Evolutionary conservation across 2,329 filamentous ascomycete genomes (phyloP).

Genomic region (Fusarium sacchari): DNA sequence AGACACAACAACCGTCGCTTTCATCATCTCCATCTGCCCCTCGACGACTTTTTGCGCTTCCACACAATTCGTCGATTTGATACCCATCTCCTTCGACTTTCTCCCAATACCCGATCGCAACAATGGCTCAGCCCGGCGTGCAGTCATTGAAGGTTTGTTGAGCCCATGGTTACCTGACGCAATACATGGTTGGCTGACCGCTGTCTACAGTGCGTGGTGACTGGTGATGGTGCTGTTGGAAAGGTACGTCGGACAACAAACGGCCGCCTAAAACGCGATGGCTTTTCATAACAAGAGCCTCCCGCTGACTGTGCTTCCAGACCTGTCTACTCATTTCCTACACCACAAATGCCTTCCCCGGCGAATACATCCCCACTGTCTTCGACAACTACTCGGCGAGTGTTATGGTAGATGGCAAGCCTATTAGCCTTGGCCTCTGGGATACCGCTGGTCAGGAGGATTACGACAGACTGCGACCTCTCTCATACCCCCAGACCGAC

Average conservation of each 20-base stretch:
- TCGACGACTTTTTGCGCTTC: constrained; percentile 21
- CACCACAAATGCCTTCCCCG: constrained; percentile 99
- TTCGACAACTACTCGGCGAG: constrained; percentile 99
- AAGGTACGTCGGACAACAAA: constrained; percentile 69
- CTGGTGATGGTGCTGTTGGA: constrained; percentile 98
- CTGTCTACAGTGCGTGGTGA: constrained; percentile 88
- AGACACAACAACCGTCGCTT: constrained; percentile 23
- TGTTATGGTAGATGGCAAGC: constrained; percentile 98
- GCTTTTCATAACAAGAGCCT: not conserved
- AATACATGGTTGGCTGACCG: constrained; percentile 42
- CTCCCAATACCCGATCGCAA: constrained; percentile 28
- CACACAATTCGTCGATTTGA: not conserved
- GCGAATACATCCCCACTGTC: constrained; percentile 99
- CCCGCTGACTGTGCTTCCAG: constrained; percentile 59
- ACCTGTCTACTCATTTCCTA: constrained; percentile 99
- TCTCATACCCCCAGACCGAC: constrained; percentile 98
- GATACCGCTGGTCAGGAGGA: constrained; percentile 99
- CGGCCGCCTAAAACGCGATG: not conserved
- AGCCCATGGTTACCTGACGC: constrained; percentile 29
- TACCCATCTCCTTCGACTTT: constrained; percentile 6
- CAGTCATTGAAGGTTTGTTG: constrained; percentile 86
- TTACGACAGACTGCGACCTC: constrained; percentile 92
- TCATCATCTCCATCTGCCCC: constrained; percentile 22
- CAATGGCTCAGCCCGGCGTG: constrained; percentile 83
- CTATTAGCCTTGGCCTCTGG: constrained; percentile 96